phyloP scores from a whole-genome alignment of 2,329 filamentous ascomycete species.

The Graphilbum sp. region DNA sequence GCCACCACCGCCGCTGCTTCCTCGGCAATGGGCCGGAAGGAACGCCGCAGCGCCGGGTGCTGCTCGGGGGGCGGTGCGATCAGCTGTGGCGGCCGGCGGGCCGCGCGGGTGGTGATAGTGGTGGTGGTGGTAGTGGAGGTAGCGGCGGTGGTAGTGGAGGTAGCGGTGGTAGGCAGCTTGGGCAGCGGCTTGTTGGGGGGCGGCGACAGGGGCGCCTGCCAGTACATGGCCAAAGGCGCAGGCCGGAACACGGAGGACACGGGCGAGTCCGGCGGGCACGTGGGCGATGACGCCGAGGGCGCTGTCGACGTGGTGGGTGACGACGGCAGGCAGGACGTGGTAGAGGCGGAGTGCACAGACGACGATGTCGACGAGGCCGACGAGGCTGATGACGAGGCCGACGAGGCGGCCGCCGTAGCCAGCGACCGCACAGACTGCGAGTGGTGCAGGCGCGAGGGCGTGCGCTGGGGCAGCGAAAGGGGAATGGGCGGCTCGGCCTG shows the following conservation, averaged over 20 bases:
- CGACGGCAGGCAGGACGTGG: background rate
- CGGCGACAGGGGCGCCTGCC: too few relatives aligned
- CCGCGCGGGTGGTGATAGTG: slow-evolving; percentile 8
- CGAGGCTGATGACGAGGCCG: slow-evolving; percentile 2
- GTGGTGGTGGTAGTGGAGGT: background rate
- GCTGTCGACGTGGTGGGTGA: background rate
- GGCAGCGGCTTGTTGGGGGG: background rate
- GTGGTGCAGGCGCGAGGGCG: slow-evolving; percentile 17
- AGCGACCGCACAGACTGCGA: slow-evolving; percentile 12
- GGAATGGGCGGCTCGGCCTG: slow-evolving; percentile 41
- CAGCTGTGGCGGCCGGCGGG: slow-evolving; percentile 19
- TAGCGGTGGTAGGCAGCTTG: background rate
- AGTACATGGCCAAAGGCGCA: background rate
- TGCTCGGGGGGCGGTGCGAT: slow-evolving; percentile 27
- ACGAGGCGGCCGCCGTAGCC: slow-evolving; percentile 11
- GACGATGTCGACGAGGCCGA: background rate
- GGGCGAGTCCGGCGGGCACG: background rate
- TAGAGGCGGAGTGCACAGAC: slow-evolving; percentile 6
- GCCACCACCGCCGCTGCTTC: slow-evolving; percentile 15
- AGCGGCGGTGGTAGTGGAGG: background rate
- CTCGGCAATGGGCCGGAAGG: slow-evolving; percentile 12
- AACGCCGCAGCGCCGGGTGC: slow-evolving; percentile 33
- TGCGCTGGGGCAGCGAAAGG: slow-evolving; percentile 29
- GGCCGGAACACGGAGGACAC: background rate
- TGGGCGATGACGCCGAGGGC: background rate